phyloP scores from a whole-genome alignment of 306 rosid genomes.

The Citrullus colocynthis region DNA sequence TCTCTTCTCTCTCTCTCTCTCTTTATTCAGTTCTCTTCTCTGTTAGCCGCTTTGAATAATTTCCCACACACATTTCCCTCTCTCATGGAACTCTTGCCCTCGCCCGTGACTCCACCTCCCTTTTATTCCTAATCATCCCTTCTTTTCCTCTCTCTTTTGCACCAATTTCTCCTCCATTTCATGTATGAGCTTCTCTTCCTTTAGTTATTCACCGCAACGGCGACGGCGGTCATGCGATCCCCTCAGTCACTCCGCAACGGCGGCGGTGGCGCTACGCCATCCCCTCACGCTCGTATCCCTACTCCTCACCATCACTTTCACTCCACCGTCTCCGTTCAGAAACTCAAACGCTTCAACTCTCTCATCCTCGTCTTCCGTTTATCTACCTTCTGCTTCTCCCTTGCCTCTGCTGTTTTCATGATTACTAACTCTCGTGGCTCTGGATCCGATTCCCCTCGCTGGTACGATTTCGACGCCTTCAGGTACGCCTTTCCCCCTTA shows the following conservation, averaged over 20 bases:
- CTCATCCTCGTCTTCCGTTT: constrained; percentile 71
- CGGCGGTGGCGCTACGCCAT: constrained; percentile 18
- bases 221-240: constrained; percentile 47
- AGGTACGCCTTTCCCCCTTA: constrained; percentile 25
- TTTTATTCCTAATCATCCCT: constrained; percentile 6
- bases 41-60: not conserved
- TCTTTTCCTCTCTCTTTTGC: not conserved
- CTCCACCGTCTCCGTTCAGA: constrained; percentile 77
- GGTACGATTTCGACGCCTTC: constrained; percentile 89
- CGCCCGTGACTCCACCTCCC: constrained; percentile 26
- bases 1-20: not conserved
- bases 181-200: constrained; percentile 5
- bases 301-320: constrained; percentile 41
- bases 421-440: constrained; percentile 55
- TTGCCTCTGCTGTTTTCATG: constrained; percentile 74
- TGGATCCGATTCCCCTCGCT: constrained; percentile 47
- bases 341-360: constrained; percentile 75
- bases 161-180: not conserved
- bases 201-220: not conserved
- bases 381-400: constrained; percentile 64
- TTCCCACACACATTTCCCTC: constrained; percentile 11
- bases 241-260: constrained; percentile 52
- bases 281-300: constrained; percentile 20
- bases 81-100: constrained; percentile 22
- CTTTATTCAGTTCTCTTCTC: not conserved